Base-by-base conservation (phyloP, 2,329 filamentous ascomycete genomes). In the Passalora sequoiae region DNA sequence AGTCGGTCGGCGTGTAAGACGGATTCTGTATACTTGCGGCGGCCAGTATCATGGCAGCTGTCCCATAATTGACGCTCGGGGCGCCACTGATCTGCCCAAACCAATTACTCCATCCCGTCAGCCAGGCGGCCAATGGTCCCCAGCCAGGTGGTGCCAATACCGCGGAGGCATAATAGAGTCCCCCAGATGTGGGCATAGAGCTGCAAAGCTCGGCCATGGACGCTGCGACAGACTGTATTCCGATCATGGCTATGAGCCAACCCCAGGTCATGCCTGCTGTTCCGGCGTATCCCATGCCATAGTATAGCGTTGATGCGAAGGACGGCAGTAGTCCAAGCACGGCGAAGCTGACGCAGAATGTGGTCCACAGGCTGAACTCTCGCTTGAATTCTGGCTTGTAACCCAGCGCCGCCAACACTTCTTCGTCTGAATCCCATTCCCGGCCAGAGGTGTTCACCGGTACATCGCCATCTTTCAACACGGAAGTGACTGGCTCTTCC, bases 291-390 rank as follows among this genome's bases (percentile, higher is more conserved):
- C 72, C 71, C 66, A 80, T 78, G 52, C 83, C 83, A 72, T 86
- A 87, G 58, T 75, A 82, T 51, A 88, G 65, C 0, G 83, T 87
- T 50, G 76, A 81, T 1, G 83, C 83, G 56, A 87, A 85, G 48
- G 78, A 84, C 0, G 83, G 84, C 38, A 87, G 64, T 35, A 87
- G 62, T 1, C 84, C 84, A 43, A 87, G 68, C 8, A 87, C 82
- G 5, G 84, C 82, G 61, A 87, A 87, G 42, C 76, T 81, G 29
- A 87, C 82, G 53, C 81, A 84, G 60, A 87, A 87, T 0, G 81
- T 84, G 4, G 83, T 84, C 75, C 82, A 87, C 10, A 86, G 68
- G 2, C 75, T 81, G 61, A 88, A 86, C 56, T 87, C 83, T 57
- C 84, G 73, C 66, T 80, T 80, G 67, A 80, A 80, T 57, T 80